Evolutionary conservation across 2,329 filamentous ascomycete species (phyloP), one percentile per base, ranked within the genome.

Genomic region (Calonectria pteridis): DNA sequence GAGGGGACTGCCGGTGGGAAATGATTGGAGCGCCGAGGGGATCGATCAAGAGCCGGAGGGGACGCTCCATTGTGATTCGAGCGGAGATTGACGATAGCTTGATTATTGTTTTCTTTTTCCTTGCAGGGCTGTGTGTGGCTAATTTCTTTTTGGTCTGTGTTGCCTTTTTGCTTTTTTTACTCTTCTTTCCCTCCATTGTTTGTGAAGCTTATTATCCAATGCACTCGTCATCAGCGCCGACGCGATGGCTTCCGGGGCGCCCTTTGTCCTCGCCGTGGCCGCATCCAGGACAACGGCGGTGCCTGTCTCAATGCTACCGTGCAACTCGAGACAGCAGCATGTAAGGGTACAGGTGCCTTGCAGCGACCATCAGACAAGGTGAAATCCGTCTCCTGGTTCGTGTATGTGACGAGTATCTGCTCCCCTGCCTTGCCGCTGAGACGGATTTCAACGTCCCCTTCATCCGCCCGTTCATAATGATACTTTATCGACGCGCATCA

Each of bases 21-120:
- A 67, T 77, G 67, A 78, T 76, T 78, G 75, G 67, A 37, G 67
- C 37, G 67, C 49, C 64, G 31, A 9, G 59, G 55, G 55, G 58
- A 40, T 69, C 33, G 53, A 62, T 69, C 40, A 29, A 63, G 67
- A 53, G 55, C 66, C 63, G 73, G 64, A 71, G 70, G 75, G 73
- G 68, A 49, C 33, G 64, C 70, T 69, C 67, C 67, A 71, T 73
- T 37, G 67, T 76, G 68, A 77, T 76, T 76, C 73, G 71, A 46
- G 65, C 73, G 43, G 37, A 68, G 69, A 69, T 50, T 72, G 63
- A 67, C 40, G 68, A 69, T 63, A 40, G 53, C 68, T 58, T 55
- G 49, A 67, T 51, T 70, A 58, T 69, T 62, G 64, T 65, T 68
- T 71, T 67, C 53, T 63, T 66, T 67, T 66, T 65, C 23, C 66